A percentile compares a stretch with the other conserved stretches of the same genome.
phyloP scores from a whole-genome alignment of 2,329 filamentous ascomycete genomes.

The Paecilomyces formosus region DNA sequence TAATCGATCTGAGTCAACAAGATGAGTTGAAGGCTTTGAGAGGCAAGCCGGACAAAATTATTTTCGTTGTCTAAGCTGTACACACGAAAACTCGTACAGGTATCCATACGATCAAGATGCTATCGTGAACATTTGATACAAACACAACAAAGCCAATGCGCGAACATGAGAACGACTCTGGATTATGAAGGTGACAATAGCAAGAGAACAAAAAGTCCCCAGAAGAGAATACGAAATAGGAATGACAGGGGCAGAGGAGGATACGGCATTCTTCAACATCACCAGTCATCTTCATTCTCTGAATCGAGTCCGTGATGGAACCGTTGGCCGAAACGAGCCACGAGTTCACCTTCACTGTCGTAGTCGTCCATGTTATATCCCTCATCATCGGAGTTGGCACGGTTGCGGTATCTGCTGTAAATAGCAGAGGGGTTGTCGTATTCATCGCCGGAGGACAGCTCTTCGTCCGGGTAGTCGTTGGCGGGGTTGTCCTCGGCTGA shows the following conservation, averaged over 20 bases:
- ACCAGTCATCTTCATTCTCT: constrained; percentile 20
- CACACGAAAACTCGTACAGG: no score
- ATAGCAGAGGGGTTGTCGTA: constrained; percentile 30
- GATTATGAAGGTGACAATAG: no score
- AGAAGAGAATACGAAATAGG: background rate
- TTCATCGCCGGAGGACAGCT: constrained; percentile 41
- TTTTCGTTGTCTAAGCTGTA: no score
- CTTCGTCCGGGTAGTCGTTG: constrained; percentile 46
- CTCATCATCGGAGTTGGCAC: constrained; percentile 36
- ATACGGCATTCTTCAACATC: background rate
- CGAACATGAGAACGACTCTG: no score
- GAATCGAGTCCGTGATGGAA: constrained; percentile 10
- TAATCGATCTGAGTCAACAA: no score
- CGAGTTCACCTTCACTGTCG: constrained; percentile 21
- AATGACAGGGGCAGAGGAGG: background rate
- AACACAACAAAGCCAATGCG: no score
- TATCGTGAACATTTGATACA: no score
- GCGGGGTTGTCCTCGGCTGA: constrained; percentile 43
- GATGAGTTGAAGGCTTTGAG: no score
- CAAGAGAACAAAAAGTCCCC: no score
- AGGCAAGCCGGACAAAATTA: no score
- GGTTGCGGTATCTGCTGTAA: constrained; percentile 33
- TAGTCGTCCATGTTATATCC: constrained; percentile 34
- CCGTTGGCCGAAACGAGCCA: constrained; percentile 13
- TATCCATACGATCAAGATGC: no score